phyloP scores from a whole-genome alignment of 306 rosid genomes.

The Hippophae gyantsensis region DNA sequence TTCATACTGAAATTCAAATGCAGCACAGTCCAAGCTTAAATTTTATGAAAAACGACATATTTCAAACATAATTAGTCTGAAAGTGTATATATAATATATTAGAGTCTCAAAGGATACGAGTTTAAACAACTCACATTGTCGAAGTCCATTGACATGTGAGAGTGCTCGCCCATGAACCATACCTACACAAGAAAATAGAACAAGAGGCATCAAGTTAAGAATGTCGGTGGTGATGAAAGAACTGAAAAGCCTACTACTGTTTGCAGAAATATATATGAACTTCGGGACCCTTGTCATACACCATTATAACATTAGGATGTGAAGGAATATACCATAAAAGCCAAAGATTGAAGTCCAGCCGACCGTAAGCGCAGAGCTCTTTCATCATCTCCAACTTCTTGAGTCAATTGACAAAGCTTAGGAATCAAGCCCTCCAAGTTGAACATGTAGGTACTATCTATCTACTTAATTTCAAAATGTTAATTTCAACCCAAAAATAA shows the following conservation, averaged over 20 bases:
- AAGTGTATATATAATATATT: conserved; percentile 11
- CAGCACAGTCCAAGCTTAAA: conserved; percentile 10
- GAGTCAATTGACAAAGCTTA: conserved; percentile 78
- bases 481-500: conserved; percentile 30
- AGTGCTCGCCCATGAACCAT: conserved; percentile 88
- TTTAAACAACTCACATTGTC: conserved; percentile 56
- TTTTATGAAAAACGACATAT: not conserved
- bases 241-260: conserved; percentile 5
- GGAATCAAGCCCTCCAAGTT: conserved; percentile 89
- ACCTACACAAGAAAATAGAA: conserved; percentile 41
- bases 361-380: conserved; percentile 54
- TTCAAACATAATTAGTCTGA: not conserved
- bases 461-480: conserved; percentile 46
- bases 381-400: conserved; percentile 62
- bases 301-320: not conserved
- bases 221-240: conserved; percentile 1
- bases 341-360: conserved; percentile 71
- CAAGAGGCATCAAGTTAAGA: conserved; percentile 14
- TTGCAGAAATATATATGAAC: not conserved
- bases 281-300: conserved; percentile 4
- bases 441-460: conserved; percentile 78
- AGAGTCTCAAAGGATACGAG: conserved; percentile 6
- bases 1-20: conserved; percentile 6
- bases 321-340: conserved; percentile 57
- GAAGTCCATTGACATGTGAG: conserved; percentile 79